Base-by-base conservation (phyloP, 768 basidiomycete species). In the Suillus hirtellus region DNA sequence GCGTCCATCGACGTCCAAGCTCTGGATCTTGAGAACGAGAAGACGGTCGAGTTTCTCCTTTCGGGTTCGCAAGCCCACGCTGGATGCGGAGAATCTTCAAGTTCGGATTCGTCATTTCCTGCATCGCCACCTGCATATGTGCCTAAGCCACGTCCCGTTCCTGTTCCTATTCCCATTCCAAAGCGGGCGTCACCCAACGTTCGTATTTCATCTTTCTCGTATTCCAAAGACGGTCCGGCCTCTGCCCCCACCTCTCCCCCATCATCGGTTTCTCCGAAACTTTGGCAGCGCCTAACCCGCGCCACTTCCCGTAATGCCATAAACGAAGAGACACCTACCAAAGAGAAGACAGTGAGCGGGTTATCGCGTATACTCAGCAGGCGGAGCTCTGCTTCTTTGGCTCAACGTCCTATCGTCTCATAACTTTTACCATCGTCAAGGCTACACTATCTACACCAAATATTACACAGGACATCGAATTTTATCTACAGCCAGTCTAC, bases 281-380 rank as follows among this genome's bases (percentile, higher is more conserved):
- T 75, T 60, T 75, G 73, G 75, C 59, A 64, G 44, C 72, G 61
- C 35, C 63, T 73, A 34, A 69, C 61, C 31, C 63, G 66, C 24
- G 64, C 59, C 24, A 62, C 64, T 46, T 70, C 69, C 56, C 70
- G 67, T 43, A 68, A 56, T 44, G 44, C 24, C 4, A 17, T 62
- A 9, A 65, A 65, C 12, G 63, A 68, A n/a, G 72, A 64, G n/a
- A 31, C 55, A 2, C 14, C 62, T 12, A 34, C 34, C n/a, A 68
- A 40, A 38, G 60, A 52, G 24, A 62, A 61, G 15, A 67, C 66
- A 44, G 55, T 59, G 17, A 68, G 66, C 19, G 64, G 58, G 35
- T 63, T 73, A 2, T 68, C 68, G 19, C 71, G 73, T 63, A 65
- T 76, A 12, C 56, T 71, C n/a, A 60, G 60, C 19, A 63, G 55